A percentile compares a stretch with the other conserved stretches of the same genome.
phyloP scores from a whole-genome alignment of 768 basidiomycete genomes.

The Xerocomellus amylosporus region DNA sequence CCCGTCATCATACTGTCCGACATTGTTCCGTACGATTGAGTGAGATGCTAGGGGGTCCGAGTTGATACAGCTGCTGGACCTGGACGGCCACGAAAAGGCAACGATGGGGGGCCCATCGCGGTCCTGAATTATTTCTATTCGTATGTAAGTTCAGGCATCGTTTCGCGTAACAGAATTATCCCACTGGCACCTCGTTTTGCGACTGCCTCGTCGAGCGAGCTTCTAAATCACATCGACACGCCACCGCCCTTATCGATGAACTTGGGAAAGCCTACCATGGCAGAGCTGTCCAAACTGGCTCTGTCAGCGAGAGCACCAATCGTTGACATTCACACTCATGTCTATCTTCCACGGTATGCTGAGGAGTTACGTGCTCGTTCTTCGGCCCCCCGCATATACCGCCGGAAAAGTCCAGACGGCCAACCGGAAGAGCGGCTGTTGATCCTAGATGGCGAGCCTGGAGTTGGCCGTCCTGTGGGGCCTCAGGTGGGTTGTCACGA shows the following conservation, averaged over 20 bases:
- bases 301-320: conserved; percentile 37
- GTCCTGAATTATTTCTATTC: background rate
- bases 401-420: conserved; percentile 41
- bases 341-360: conserved; percentile 80
- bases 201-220: conserved; percentile 6
- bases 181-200: conserved; percentile 12
- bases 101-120: conserved; percentile 9
- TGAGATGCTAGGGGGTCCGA: background rate
- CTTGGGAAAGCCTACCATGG: conserved; percentile 25
- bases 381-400: conserved; percentile 64
- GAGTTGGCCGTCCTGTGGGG: conserved; percentile 76
- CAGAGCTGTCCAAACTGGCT: conserved; percentile 20
- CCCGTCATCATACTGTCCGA: background rate
- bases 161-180: conserved; percentile 18
- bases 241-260: conserved; percentile 29
- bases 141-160: conserved; percentile 13
- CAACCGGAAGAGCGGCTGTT: conserved; percentile 63
- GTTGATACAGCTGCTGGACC: background rate
- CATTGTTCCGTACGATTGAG: conserved; percentile 1
- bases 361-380: conserved; percentile 63
- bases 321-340: conserved; percentile 84
- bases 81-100: conserved; percentile 1
- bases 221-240: conserved; percentile 12
- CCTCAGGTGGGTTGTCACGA: conserved; percentile 49
- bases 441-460: conserved; percentile 78